Evolutionary conservation across 1,139 yeast genomes (phyloP).

Genomic region (Lodderomyces parapsilosis): DNA sequence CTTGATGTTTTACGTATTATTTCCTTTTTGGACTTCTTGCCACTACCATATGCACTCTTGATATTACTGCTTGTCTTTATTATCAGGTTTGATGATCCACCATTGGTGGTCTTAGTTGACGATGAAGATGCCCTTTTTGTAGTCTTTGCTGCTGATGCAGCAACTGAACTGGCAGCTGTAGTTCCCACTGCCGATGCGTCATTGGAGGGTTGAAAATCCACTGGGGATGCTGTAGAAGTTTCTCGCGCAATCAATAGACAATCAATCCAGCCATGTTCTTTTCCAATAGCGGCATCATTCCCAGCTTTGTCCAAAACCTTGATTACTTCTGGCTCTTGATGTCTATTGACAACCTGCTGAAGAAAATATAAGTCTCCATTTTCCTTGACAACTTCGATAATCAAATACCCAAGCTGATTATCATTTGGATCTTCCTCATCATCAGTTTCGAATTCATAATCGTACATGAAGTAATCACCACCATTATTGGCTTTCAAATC

Average conservation of each 20-base stretch:
- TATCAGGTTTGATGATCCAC: too few species aligned
- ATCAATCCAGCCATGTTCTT: constrained; percentile 46
- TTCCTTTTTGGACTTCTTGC: background rate
- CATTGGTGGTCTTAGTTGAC: too few species aligned
- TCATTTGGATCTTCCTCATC: constrained; percentile 39
- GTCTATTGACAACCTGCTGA: constrained; percentile 30
- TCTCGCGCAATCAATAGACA: constrained; percentile 46
- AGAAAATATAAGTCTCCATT: constrained; percentile 61
- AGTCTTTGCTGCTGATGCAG: too few species aligned
- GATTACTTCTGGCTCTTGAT: constrained; percentile 19
- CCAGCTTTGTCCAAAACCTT: constrained; percentile 38
- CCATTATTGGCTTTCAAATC: constrained; percentile 53
- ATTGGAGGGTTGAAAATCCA: constrained; percentile 3
- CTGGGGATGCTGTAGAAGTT: constrained; percentile 13
- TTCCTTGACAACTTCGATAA: constrained; percentile 58
- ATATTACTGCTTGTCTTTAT: constrained; percentile 1
- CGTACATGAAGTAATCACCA: constrained; percentile 71
- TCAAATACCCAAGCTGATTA: constrained; percentile 56
- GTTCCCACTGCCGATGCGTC: background rate
- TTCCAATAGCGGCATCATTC: constrained; percentile 34
- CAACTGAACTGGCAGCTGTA: too few species aligned
- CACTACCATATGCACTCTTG: constrained; percentile 1
- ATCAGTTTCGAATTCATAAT: constrained; percentile 62
- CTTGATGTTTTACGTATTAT: background rate
- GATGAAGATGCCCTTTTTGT: background rate